Percentiles rank a stretch among this genome's conserved stretches.
Evolutionary conservation across 2,329 filamentous ascomycete genomes (phyloP).

Genomic region (Aureobasidium sp.): DNA sequence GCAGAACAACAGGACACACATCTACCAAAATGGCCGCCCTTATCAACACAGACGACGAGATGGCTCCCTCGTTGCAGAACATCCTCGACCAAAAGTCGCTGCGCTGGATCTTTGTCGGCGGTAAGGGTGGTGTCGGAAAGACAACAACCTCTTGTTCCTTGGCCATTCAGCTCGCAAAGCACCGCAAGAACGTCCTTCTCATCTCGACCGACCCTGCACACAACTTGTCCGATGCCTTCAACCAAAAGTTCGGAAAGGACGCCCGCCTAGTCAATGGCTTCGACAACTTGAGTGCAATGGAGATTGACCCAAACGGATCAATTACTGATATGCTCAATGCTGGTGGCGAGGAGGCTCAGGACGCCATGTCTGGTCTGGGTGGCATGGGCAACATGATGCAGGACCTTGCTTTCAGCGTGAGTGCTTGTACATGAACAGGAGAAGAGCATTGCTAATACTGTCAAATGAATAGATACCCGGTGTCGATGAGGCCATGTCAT

Average conservation of each 20-base stretch:
- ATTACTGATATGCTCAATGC: conserved; percentile 89
- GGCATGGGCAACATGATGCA: conserved; percentile 96
- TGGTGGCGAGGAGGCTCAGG: conserved; percentile 62
- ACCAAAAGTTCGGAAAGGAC: conserved; percentile 99
- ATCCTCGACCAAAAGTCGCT: conserved; percentile 92
- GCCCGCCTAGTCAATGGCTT: conserved; percentile 88
- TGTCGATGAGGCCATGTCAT: conserved; percentile 99
- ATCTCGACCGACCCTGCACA: conserved; percentile 98
- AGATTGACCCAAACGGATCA: conserved; percentile 96
- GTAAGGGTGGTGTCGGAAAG: conserved; percentile 97
- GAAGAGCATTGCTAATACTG: not conserved
- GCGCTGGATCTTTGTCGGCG: conserved; percentile 98
- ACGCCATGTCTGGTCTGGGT: conserved; percentile 60
- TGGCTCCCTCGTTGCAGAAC: conserved; percentile 89
- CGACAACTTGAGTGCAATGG: conserved; percentile 92
- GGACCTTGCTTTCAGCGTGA: conserved; percentile 87
- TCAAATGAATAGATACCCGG: conserved; percentile 67
- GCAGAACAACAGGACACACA: not conserved
- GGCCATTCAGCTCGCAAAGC: conserved; percentile 92
- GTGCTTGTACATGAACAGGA: conserved; percentile 23
- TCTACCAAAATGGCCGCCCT: conserved; percentile 15
- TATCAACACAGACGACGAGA: conserved; percentile 56
- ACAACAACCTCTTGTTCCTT: conserved; percentile 99
- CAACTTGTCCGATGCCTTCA: conserved; percentile 96
- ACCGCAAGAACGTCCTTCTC: conserved; percentile 89